Evolutionary conservation across 176 grass and related monocot species (phyloP).

Genomic region (Pontederia crassipes): DNA sequence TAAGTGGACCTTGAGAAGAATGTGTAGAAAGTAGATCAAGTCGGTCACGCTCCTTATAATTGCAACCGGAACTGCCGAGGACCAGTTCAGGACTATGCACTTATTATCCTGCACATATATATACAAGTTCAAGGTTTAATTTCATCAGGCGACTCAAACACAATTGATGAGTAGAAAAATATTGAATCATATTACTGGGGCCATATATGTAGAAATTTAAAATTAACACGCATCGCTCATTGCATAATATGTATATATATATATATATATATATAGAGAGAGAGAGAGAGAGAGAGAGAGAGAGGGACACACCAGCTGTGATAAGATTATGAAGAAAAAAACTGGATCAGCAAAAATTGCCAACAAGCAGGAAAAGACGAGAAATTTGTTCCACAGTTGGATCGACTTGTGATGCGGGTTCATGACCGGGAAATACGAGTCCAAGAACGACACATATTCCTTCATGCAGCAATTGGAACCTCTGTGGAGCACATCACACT

Average conservation of each 20-base stretch:
- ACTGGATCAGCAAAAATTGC: conserved; percentile 86
- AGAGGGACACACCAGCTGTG: conserved; percentile 53
- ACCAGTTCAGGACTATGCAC: conserved; percentile 82
- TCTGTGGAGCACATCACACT: conserved; percentile 48
- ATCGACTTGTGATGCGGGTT: conserved; percentile 75
- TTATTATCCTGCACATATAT: conserved; percentile 42
- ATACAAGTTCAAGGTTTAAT: neutral
- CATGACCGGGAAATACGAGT: conserved; percentile 68
- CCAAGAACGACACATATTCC: conserved; percentile 41
- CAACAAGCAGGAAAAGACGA: conserved; percentile 83
- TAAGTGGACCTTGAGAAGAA: conserved; percentile 71
- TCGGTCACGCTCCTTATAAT: conserved; percentile 81
- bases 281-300: too few species aligned
- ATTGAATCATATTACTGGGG: too few species aligned
- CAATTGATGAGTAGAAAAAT: too few species aligned
- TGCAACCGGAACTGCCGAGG: conserved; percentile 51
- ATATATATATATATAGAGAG: too few species aligned
- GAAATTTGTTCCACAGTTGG: conserved; percentile 91
- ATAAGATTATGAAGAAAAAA: conserved; percentile 76
- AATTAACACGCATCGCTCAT: too few species aligned
- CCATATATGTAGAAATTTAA: too few species aligned
- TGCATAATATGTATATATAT: too few species aligned
- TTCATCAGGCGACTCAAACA: neutral
- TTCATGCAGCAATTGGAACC: conserved; percentile 51
- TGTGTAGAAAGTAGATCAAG: conserved; percentile 87